Evolutionary conservation across 805 yeast genomes (phyloP).

Genomic region (Suhomyces prunicola): DNA sequence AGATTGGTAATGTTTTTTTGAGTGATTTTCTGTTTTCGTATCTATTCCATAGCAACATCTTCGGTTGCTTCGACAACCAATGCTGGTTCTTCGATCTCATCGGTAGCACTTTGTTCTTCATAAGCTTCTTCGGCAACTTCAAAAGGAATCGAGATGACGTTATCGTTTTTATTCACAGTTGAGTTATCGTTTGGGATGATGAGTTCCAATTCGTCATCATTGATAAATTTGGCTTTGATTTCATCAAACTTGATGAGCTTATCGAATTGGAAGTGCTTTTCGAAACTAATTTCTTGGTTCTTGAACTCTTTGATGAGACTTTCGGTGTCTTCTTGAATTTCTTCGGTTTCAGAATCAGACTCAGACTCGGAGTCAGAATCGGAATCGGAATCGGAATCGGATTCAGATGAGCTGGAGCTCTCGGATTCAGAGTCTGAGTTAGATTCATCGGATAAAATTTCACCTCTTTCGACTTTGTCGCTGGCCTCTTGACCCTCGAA

Average conservation of each 20-base stretch:
- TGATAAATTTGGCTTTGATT: conserved; percentile 36
- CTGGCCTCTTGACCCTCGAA: conserved; percentile 13
- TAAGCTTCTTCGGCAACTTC: conserved; percentile 7
- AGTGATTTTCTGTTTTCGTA: background rate
- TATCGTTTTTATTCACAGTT: conserved; percentile 15
- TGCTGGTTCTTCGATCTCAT: conserved; percentile 9
- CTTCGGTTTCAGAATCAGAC: conserved; percentile 30
- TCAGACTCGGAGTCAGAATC: conserved; percentile 14
- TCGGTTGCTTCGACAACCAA: conserved; percentile 4
- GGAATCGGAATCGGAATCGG: conserved; percentile 14
- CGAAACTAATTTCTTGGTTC: conserved; percentile 40
- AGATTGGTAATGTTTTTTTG: background rate
- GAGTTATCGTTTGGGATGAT: conserved; percentile 35
- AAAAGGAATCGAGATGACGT: conserved; percentile 26
- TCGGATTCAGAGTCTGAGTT: conserved; percentile 9
- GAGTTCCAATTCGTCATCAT: conserved; percentile 40
- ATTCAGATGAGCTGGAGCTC: conserved; percentile 11
- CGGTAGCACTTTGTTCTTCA: conserved; percentile 8
- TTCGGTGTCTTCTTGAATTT: conserved; percentile 39
- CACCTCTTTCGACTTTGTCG: conserved; percentile 11
- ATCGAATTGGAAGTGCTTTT: conserved; percentile 42
- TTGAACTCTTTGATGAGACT: conserved; percentile 35
- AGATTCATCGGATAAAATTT: conserved; percentile 4
- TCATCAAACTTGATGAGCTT: conserved; percentile 35
- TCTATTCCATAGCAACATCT: conserved; percentile 2